Evolutionary conservation across 208 protist species (phyloP).

Genomic region (Crithidia fasciculata): DNA sequence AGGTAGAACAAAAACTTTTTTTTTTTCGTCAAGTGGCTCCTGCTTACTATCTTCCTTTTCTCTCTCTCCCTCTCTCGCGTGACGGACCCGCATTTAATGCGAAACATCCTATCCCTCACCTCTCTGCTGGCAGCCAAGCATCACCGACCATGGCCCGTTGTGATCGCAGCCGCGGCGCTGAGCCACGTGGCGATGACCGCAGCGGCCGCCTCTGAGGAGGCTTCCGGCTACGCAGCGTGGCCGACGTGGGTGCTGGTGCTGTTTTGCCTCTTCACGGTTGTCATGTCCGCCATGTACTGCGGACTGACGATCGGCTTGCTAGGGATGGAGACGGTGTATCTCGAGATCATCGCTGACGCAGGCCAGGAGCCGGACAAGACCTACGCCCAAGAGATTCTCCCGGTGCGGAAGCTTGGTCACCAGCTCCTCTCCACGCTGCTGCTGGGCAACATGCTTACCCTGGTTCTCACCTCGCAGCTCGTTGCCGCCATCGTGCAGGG

Average conservation of each 20-base stretch:
- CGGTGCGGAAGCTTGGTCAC: constrained; percentile 74
- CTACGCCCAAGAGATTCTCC: constrained; percentile 76
- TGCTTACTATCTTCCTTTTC: background rate
- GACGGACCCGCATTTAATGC: constrained; percentile 5
- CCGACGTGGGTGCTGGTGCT: constrained; percentile 50
- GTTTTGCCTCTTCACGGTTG: constrained; percentile 49
- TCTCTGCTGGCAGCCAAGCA: background rate
- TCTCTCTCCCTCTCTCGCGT: background rate
- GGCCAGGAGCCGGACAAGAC: constrained; percentile 66
- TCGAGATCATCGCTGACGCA: constrained; percentile 81
- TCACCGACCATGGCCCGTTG: constrained; percentile 16
- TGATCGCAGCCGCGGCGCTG: constrained; percentile 13
- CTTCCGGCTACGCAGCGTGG: constrained; percentile 49
- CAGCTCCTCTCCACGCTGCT: constrained; percentile 74
- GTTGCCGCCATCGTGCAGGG: constrained; percentile 68
- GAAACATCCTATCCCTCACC: background rate
- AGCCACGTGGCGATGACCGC: constrained; percentile 6
- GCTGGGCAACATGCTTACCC: constrained; percentile 84
- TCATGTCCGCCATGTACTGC: constrained; percentile 81
- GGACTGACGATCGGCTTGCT: constrained; percentile 83
- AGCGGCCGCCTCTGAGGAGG: constrained; percentile 13
- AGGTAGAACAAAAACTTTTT: no score
- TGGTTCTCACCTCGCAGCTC: constrained; percentile 84
- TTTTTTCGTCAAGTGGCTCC: no score
- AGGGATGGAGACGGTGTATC: constrained; percentile 77